These are phyloP conservation scores for Plasmodium billcollinsi DNA, from an alignment of 169 alveolate species.

Conservation along the genomic window DNA sequence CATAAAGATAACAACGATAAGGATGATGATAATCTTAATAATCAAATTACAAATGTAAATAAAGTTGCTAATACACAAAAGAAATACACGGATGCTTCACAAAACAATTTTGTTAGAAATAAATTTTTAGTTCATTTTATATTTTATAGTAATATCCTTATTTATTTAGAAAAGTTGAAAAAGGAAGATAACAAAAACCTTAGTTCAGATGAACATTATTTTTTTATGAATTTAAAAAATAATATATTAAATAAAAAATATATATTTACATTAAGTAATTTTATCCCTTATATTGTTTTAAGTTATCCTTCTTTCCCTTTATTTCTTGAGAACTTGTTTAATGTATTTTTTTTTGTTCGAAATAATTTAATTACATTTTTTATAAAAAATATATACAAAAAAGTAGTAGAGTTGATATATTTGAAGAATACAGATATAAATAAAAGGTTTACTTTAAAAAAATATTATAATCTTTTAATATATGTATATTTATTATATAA, in stretches of 20 bases:
- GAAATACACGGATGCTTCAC: background rate
- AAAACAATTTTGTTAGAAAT: background rate
- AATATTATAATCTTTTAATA: slow-evolving; percentile 31
- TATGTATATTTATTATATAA: slow-evolving; percentile 46
- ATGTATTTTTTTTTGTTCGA: slow-evolving; percentile 36
- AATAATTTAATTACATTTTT: slow-evolving; percentile 24
- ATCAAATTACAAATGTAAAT: background rate
- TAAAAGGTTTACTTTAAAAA: slow-evolving; percentile 45
- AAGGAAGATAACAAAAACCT: slow-evolving; percentile 27
- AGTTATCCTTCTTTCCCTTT: slow-evolving; percentile 33
- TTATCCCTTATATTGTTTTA: background rate
- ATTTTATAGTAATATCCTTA: slow-evolving; percentile 24
- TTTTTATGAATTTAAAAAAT: slow-evolving; percentile 15
- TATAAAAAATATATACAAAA: slow-evolving; percentile 29
- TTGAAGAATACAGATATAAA: slow-evolving; percentile 30
- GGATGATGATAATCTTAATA: background rate
- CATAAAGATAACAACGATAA: background rate
- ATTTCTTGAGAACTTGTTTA: slow-evolving; percentile 25
- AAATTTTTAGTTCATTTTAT: slow-evolving; percentile 8
- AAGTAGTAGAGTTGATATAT: background rate
- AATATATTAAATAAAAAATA: slow-evolving; percentile 29
- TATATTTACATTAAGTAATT: slow-evolving; percentile 8
- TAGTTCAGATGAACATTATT: slow-evolving; percentile 32
- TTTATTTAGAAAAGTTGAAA: slow-evolving; percentile 31
- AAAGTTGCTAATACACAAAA: background rate